Conservation (phyloP, 371 early-diverging fungal species). For the Mucor lusitanicus region DNA sequence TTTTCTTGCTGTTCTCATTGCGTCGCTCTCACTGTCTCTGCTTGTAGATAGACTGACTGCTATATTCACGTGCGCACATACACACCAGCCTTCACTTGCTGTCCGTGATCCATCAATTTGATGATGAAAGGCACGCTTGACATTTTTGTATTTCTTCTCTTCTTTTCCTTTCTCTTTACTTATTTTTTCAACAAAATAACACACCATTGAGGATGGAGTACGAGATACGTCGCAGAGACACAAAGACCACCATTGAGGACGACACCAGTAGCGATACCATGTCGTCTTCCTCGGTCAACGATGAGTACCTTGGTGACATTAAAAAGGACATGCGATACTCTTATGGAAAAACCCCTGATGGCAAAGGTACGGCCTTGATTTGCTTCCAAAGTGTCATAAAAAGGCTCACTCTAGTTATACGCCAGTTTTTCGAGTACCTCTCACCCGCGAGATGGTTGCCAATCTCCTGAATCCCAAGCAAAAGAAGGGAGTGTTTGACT, state of each 20-base stretch:
- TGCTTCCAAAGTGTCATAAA: not conserved
- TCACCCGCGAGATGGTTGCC: constrained; percentile 75
- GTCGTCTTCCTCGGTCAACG: constrained; percentile 15
- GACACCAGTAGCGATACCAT: constrained; percentile 13
- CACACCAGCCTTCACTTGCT: not conserved
- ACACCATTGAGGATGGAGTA: constrained; percentile 15
- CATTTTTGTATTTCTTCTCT: constrained; percentile 2
- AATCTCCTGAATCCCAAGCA: constrained; percentile 67
- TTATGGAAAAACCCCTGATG: constrained; percentile 63
- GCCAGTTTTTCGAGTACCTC: constrained; percentile 72
- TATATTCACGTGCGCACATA: constrained; percentile 24
- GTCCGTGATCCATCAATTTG: not conserved
- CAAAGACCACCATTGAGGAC: constrained; percentile 8
- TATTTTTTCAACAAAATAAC: constrained; percentile 14
- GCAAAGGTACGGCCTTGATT: constrained; percentile 40
- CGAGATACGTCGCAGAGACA: constrained; percentile 33
- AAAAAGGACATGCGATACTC: constrained; percentile 42
- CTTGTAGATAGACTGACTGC: constrained; percentile 16
- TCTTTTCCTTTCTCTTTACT: constrained; percentile 5
- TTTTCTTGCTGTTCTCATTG: constrained; percentile 1
- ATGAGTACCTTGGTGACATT: constrained; percentile 25
- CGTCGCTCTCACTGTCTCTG: constrained; percentile 1
- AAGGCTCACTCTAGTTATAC: not conserved
- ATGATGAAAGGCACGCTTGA: not conserved
- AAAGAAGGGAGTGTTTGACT: constrained; percentile 77